Base-by-base conservation (phyloP, 306 rosid species). In the Pueraria montana region DNA sequence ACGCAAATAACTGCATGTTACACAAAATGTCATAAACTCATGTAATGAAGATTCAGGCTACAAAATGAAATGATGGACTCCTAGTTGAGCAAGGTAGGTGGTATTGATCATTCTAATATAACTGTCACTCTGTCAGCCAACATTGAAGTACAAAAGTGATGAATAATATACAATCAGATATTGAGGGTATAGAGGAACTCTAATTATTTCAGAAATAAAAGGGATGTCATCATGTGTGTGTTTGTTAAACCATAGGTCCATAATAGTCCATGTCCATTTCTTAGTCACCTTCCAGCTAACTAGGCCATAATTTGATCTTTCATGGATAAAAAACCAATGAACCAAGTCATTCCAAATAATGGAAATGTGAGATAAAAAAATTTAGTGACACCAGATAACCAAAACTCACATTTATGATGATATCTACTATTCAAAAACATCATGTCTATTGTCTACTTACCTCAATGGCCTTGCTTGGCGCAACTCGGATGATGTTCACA, bases 401-500 rank as follows among this genome's bases (percentile, higher is more conserved):
- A 64, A 64, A 68, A 36, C 18, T 43, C 5, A 52, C 4, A 53
- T 43, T 20, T 34, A 50, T 12, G 14, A 81, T 30, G 17, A 23
- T 45, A 49, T 59, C 5, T 3, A 62, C 10, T n/a, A 80, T 30
- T 61, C 8, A 43, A 12, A 86, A 85, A 1, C 24, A 56, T 81
- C 6, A 20, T 13, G 84, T 14, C 1, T 63, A 32, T 83, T 13
- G 84, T 14, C 1, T 63, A 32, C 85, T 67, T 24, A 91, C 92
- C 90, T 91, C 91, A 56, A 92, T 87, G 21, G 92, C 96, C 85
- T 92, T 90, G 91, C 84, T 88, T 8, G 96, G 92, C 0, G 92
- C 86, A 65, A 90, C 93, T 17, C 93, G 84, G 67, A 92, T 83
- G 45, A 90, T 89, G 76, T 90, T 92, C 9, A 88, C 89, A 59